Conservation (phyloP, 2,329 filamentous ascomycete species). For the Shiraia bambusicola region DNA sequence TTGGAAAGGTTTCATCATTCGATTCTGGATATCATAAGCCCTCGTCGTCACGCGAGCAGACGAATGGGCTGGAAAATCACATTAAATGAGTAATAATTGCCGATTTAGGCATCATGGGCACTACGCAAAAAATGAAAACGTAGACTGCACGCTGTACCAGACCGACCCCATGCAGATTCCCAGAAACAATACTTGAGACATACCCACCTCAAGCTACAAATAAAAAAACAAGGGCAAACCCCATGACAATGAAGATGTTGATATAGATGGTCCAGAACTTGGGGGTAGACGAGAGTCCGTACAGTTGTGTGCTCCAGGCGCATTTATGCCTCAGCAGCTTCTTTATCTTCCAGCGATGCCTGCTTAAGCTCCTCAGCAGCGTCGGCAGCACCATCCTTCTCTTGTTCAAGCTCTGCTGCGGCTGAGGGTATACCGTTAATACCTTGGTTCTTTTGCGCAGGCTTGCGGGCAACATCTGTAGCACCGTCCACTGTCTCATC, state of each 20-base stretch:
- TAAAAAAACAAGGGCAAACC: slow-evolving; percentile 17
- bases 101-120: slow-evolving; percentile 20
- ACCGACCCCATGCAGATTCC: slow-evolving; percentile 24
- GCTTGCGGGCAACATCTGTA: slow-evolving; percentile 58
- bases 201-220: slow-evolving; percentile 19
- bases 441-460: slow-evolving; percentile 52
- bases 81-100: slow-evolving; percentile 18
- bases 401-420: slow-evolving; percentile 57
- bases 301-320: slow-evolving; percentile 3
- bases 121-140: slow-evolving; percentile 16
- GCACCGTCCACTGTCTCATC: slow-evolving; percentile 55
- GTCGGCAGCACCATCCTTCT: slow-evolving; percentile 61
- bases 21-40: not conserved
- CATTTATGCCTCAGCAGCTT: slow-evolving; percentile 29
- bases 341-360: slow-evolving; percentile 59
- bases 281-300: slow-evolving; percentile 8
- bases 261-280: slow-evolving; percentile 20
- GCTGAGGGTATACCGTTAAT: slow-evolving; percentile 56
- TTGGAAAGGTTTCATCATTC: not conserved
- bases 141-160: slow-evolving; percentile 17
- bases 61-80: slow-evolving; percentile 1
- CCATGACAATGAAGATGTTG: slow-evolving; percentile 19
- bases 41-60: not conserved
- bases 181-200: slow-evolving; percentile 17
- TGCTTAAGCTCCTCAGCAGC: slow-evolving; percentile 62